Percentiles rank a stretch among this genome's conserved stretches.
Evolutionary conservation across 345 rosid genomes (phyloP).

Genomic region (Turritis glabra): DNA sequence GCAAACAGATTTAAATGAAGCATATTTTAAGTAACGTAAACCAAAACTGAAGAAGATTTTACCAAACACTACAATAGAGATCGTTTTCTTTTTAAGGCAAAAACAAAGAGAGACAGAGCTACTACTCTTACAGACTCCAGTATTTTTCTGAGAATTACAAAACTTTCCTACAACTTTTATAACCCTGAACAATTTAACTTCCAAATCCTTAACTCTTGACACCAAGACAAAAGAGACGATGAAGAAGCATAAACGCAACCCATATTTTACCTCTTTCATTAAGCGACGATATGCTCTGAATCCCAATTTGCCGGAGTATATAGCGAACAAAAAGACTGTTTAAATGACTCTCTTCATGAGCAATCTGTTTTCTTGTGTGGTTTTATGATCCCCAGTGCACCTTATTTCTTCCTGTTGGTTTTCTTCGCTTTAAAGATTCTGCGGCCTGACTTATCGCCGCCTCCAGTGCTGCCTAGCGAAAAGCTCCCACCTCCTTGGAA

Average conservation of each 20-base stretch:
- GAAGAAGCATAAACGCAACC: not conserved
- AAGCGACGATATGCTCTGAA: not conserved
- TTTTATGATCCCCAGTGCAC: conserved; percentile 16
- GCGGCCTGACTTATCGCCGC: conserved; percentile 67
- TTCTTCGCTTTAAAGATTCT: conserved; percentile 51
- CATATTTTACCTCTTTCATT: conserved; percentile 12
- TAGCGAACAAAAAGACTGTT: not conserved
- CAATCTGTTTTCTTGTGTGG: conserved; percentile 8
- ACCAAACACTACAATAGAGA: conserved; percentile 12
- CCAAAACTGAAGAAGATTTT: not conserved
- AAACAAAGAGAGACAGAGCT: conserved; percentile 9
- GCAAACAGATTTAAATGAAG: not conserved
- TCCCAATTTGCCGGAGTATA: conserved; percentile 13
- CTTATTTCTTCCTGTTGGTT: conserved; percentile 52
- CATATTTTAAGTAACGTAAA: not conserved
- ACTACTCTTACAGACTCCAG: conserved; percentile 28
- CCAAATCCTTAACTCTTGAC: conserved; percentile 12
- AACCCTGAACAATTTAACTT: conserved; percentile 14
- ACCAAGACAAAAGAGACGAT: conserved; percentile 3
- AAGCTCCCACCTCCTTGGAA: conserved; percentile 72
- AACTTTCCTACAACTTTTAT: conserved; percentile 41
- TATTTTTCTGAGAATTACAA: conserved; percentile 30
- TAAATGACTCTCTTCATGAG: conserved; percentile 3
- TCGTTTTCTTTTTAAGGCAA: not conserved
- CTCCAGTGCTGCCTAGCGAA: conserved; percentile 78